Evolutionary conservation across 2,329 filamentous ascomycete species (phyloP).

Genomic region (Dactylella cylindrospora): DNA sequence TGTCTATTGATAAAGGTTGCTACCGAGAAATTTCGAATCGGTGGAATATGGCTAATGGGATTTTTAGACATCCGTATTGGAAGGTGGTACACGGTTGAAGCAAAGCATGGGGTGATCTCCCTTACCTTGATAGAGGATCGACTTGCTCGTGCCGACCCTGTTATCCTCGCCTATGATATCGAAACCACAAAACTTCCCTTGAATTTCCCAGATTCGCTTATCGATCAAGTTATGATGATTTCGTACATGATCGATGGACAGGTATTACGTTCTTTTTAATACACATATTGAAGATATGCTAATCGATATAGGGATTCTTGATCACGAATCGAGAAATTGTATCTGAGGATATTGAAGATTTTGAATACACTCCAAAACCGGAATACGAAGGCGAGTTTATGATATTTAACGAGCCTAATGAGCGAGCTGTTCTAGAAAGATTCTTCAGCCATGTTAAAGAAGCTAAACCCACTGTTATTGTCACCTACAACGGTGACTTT

Average conservation of each 20-base stretch:
- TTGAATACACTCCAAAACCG: conserved; percentile 95
- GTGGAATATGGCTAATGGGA: neutral
- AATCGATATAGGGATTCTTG: conserved; percentile 67
- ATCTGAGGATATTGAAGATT: conserved; percentile 94
- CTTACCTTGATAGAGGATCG: conserved; percentile 83
- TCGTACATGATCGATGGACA: conserved; percentile 99
- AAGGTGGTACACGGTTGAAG: conserved; percentile 95
- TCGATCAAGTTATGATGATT: conserved; percentile 99
- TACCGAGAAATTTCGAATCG: conserved; percentile 3
- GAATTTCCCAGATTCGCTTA: conserved; percentile 91
- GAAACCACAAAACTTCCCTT: conserved; percentile 93
- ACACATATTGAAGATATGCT: neutral
- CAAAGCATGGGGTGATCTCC: conserved; percentile 85
- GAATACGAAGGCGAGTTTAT: conserved; percentile 95
- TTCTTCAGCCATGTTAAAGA: conserved; percentile 97
- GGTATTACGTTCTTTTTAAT: conserved; percentile 9
- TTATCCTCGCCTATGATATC: conserved; percentile 99
- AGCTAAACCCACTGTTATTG: conserved; percentile 90
- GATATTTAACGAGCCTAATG: conserved; percentile 97
- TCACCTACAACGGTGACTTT: conserved; percentile 99
- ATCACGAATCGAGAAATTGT: conserved; percentile 98
- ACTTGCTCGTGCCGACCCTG: conserved; percentile 85
- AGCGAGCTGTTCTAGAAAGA: conserved; percentile 80
- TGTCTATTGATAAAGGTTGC: conserved; percentile 88
- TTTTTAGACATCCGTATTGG: conserved; percentile 82